Base-by-base conservation (phyloP, 2,329 filamentous ascomycete genomes). In the Emmonsiellopsis sp. region DNA sequence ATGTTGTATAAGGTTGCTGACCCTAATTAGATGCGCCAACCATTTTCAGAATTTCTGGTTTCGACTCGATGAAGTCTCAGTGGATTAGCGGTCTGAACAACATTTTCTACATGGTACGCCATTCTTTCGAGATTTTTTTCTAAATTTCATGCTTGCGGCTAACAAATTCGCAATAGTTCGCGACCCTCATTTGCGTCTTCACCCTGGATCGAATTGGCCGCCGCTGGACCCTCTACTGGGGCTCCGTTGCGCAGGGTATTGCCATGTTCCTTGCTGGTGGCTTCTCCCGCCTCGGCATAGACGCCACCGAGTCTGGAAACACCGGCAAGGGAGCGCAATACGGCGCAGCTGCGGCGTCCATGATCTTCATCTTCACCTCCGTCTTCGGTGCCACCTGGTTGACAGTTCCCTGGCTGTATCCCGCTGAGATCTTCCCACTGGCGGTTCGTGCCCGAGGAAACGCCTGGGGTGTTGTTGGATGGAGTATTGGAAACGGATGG, bases 401-500 rank as follows among this genome's bases (percentile, higher is more conserved):
- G 2, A 80, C 77, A 0, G 75, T 80, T 2, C 77, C 77, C 14
- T 78, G 78, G 78, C 66, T 85, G 0, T 83, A 84, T 54, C 81
- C 81, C 0, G 81, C 84, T 2, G 83, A 88, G 63, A 87, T 86
- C 50, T 86, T 85, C 58, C 82, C 84, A 0, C 68, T 86, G 0
- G 75, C 82, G 57, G 75, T 85, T 0, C 78, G 86, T 21, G 86
- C 86, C 1, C 84, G 85, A 60, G 86, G 86, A 5, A 89, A 88
- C 56, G 84, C 86, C 0, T 88, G 82, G 78, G 85, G 86, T 17
- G 85, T 89, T 0, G 79, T 88, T 0, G 86, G 86, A 0, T 90
- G 86, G 86, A 81, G 77, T 11, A 87, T 89, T 49, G 86, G 86
- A 0, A 88, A 88, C 58, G 85, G 84, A 13, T 86, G 83, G 82